phyloP scores from a whole-genome alignment of 2,329 filamentous ascomycete species.

The Fusarium transvaalense region DNA sequence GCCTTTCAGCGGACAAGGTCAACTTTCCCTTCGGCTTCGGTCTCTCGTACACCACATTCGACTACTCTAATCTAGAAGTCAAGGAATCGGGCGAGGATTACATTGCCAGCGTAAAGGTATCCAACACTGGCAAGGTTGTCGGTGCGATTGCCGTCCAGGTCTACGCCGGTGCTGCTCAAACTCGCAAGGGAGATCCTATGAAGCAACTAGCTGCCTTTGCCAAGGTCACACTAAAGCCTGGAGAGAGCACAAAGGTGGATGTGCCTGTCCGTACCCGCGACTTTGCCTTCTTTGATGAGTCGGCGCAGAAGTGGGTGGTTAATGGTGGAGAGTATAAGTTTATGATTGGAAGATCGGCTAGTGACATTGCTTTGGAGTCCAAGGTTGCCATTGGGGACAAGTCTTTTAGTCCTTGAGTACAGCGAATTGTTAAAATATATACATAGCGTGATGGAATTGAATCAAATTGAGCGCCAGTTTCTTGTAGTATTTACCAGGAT shows the following conservation, averaged over 20 bases:
- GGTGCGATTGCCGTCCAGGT: slow-evolving; percentile 69
- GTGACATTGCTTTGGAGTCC: slow-evolving; percentile 45
- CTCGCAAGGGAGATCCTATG: slow-evolving; percentile 39
- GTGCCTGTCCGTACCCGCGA: slow-evolving; percentile 44
- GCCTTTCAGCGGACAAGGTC: slow-evolving; percentile 64
- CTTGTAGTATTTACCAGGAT: too few species aligned
- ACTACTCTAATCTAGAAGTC: slow-evolving; percentile 71
- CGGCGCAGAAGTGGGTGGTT: slow-evolving; percentile 46
- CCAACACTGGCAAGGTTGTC: slow-evolving; percentile 67
- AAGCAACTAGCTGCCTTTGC: slow-evolving; percentile 78
- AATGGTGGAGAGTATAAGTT: slow-evolving; percentile 50
- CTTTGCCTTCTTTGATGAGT: slow-evolving; percentile 50
- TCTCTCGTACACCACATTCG: slow-evolving; percentile 56
- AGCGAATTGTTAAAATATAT: not conserved
- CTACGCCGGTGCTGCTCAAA: slow-evolving; percentile 56
- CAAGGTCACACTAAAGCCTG: slow-evolving; percentile 61
- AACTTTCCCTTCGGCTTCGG: slow-evolving; percentile 76
- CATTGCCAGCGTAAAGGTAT: slow-evolving; percentile 63
- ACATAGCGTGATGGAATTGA: slow-evolving; percentile 16
- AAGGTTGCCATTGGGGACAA: slow-evolving; percentile 37
- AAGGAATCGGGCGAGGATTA: slow-evolving; percentile 51
- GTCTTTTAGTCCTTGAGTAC: slow-evolving; percentile 33
- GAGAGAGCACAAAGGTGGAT: slow-evolving; percentile 44
- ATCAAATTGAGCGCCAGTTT: not conserved
- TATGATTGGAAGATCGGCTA: slow-evolving; percentile 44